Evolutionary conservation across 352 stramenopile species (phyloP), one percentile per base, ranked within the genome.

Genomic region (Pythium sp.): DNA sequence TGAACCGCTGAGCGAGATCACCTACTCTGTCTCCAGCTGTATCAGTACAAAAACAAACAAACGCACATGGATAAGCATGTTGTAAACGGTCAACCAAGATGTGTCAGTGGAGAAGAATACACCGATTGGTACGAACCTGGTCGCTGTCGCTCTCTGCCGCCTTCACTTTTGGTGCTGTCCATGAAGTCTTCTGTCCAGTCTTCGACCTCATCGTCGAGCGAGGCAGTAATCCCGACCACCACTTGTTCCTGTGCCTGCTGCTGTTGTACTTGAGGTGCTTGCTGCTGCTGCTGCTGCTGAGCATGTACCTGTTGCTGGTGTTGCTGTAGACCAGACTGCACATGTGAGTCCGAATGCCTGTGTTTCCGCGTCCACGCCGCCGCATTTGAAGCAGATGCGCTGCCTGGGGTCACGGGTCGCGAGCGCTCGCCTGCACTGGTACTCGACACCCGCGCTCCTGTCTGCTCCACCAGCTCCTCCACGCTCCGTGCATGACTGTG

Each of bases 111-210:
- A 61, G 12, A 36, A 47, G n/a, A 38, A 18, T 7, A 15, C 20
- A n/a, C 30, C 4, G 12, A 18, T 5, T 18, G 46, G 22, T 18
- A 59, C 56, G 9, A 36, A 61, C 65, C 51, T 47, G 12, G 4
- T 9, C 41, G 46, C 28, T 41, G 56, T 12, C 38, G 41, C 24
- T 58, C 65, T 28, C 67, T 46, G 55, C 53, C 11, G 11, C 22
- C 62, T 6, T 58, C 60, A 34, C 55, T 51, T 24, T 62, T 66
- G 15, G 54, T 47, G 58, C 63, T 69, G 58, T 77, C 62, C 22
- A 84, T 47, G 51, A 87, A 87, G 56, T 94, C 86, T 26, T 74
- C 76, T 68, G 75, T 91, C 86, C 86, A 94, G 74, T 94, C 86
- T 67, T 94, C 86, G 1, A 94, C 72, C 34, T 82, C 86, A 62